Conservation (phyloP, 2,329 filamentous ascomycete species). For the Lachnellula occidentalis region DNA sequence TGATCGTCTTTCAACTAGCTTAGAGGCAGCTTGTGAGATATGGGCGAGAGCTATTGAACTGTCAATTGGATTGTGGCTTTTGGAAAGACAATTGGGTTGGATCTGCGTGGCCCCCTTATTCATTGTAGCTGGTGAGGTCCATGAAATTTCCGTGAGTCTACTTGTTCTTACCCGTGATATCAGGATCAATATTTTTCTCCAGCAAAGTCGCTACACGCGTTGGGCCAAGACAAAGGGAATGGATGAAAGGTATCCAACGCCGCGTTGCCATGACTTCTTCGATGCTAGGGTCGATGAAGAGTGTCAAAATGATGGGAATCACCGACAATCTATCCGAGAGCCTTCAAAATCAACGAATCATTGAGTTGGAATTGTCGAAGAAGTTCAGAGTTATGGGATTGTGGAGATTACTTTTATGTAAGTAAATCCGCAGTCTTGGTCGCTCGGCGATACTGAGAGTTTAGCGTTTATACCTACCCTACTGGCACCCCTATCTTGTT, state of each 20-base stretch:
- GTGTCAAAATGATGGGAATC: constrained; percentile 41
- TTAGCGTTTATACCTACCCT: constrained; percentile 11
- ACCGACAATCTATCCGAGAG: constrained; percentile 29
- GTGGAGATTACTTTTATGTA: constrained; percentile 15
- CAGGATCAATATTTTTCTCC: constrained; percentile 3
- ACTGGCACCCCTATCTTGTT: constrained; percentile 9
- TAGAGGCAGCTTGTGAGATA: constrained; percentile 31
- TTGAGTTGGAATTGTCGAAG: constrained; percentile 14
- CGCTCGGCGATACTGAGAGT: background rate
- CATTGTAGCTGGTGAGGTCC: constrained; percentile 11
- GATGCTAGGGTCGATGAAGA: constrained; percentile 39
- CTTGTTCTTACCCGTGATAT: constrained; percentile 2
- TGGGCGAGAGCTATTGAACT: constrained; percentile 37
- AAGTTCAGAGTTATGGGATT: constrained; percentile 18
- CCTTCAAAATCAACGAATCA: constrained; percentile 26
- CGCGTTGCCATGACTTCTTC: constrained; percentile 37
- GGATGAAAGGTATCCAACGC: constrained; percentile 37
- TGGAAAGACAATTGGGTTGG: constrained; percentile 31
- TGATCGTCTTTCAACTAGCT: constrained; percentile 24
- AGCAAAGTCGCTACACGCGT: constrained; percentile 6
- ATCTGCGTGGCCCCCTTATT: constrained; percentile 25
- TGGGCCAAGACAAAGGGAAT: constrained; percentile 26
- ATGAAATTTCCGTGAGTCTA: background rate
- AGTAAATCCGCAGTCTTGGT: constrained; percentile 53
- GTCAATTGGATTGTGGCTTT: constrained; percentile 33